phyloP scores from a whole-genome alignment of 2,329 filamentous ascomycete species.

The Neoscytalidium dimidiatum region DNA sequence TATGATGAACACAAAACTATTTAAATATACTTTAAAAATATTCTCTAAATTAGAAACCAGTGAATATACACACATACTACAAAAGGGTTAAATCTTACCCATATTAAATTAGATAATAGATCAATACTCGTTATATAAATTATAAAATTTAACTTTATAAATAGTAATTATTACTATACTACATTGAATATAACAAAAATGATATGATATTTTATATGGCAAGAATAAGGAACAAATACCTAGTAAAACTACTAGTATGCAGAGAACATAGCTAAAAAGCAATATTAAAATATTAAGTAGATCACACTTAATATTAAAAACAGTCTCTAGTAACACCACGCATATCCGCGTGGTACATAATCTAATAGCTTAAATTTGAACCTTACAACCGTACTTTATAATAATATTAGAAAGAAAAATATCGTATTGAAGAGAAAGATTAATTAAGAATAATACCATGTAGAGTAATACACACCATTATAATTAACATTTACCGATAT shows the following conservation, averaged over 20 bases:
- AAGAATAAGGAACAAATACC: neutral
- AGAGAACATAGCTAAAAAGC: neutral
- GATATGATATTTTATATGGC: neutral
- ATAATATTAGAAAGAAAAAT: neutral
- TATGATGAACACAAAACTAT: neutral
- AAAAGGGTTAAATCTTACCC: too few species aligned
- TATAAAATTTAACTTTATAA: neutral
- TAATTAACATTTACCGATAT: neutral
- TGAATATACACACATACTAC: too few species aligned
- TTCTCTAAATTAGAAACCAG: too few species aligned
- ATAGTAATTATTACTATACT: neutral
- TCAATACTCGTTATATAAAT: too few species aligned
- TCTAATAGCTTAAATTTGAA: neutral
- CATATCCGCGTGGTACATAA: neutral
- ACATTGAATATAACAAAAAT: neutral
- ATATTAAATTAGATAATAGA: too few species aligned
- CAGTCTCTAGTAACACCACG: too few species aligned
- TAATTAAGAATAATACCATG: neutral
- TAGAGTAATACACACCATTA: neutral
- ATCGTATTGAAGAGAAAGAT: neutral
- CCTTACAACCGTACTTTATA: neutral
- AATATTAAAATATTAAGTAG: neutral
- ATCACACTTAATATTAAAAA: neutral
- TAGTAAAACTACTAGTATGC: neutral
- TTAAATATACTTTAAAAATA: neutral